phyloP scores from a whole-genome alignment of 108 stramenopile species.

The Fistulifera solaris region DNA sequence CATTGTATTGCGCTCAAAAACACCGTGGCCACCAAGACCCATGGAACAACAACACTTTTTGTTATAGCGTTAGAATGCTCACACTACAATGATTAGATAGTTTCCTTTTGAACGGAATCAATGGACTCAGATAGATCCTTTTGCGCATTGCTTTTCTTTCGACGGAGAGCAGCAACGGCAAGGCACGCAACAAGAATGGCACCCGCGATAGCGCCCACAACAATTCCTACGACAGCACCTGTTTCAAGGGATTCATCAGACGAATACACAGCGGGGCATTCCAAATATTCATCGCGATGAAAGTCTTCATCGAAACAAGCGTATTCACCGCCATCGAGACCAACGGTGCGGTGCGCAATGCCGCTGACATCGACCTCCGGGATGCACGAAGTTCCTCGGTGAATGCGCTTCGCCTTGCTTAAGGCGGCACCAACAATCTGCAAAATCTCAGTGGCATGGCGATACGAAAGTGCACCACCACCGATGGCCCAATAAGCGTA shows the following conservation, averaged over 20 bases:
- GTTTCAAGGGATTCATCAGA: background rate
- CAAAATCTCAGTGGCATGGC: constrained; percentile 6
- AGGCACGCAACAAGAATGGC: no score
- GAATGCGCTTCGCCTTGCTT: constrained; percentile 5
- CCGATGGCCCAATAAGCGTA: constrained; percentile 6
- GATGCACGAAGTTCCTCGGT: constrained; percentile 4
- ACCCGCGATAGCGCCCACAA: no score
- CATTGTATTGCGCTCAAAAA: no score
- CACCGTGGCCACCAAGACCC: no score
- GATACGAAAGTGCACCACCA: constrained; percentile 2
- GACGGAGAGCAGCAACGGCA: no score
- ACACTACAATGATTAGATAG: no score
- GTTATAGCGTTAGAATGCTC: no score
- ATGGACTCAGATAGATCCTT: no score
- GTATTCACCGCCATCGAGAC: constrained; percentile 5
- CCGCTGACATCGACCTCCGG: constrained; percentile 6
- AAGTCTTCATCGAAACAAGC: constrained; percentile 7
- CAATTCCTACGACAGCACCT: constrained; percentile 1
- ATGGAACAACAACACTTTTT: no score
- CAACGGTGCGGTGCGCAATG: constrained; percentile 1
- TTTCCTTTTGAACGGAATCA: no score
- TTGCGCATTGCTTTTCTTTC: no score
- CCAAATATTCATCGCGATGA: background rate
- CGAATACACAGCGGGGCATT: constrained; percentile 11
- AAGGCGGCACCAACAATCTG: background rate